Conservation (phyloP, 1,284 basidiomycete genomes). For the Malassezia obtusa region DNA sequence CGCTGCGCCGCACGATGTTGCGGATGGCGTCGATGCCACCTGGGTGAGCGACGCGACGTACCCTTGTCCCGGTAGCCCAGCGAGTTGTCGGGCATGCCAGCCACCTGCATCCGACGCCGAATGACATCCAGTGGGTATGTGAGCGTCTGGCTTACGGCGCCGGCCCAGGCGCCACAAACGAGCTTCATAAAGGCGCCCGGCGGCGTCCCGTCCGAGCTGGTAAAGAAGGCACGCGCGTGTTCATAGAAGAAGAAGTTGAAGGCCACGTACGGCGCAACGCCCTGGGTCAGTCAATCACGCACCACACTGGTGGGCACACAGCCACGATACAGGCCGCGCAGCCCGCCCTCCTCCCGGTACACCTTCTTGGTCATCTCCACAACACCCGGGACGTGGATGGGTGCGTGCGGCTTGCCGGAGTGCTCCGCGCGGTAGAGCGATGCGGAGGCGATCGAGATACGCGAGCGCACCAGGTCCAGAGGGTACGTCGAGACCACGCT, state of each 20-base stretch:
- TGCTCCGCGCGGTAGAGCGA: conserved; percentile 21
- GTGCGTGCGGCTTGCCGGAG: neutral
- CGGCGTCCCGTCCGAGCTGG: conserved; percentile 30
- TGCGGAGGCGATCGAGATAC: conserved; percentile 67
- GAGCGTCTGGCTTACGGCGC: conserved; percentile 73
- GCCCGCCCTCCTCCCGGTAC: conserved; percentile 77
- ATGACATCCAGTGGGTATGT: conserved; percentile 94
- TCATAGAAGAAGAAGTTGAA: conserved; percentile 47
- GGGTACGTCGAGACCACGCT: conserved; percentile 88
- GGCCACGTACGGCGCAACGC: conserved; percentile 79
- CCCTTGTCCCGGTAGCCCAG: conserved; percentile 62
- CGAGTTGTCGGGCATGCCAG: conserved; percentile 64
- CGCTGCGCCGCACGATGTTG: conserved; percentile 64
- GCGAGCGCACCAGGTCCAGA: conserved; percentile 79
- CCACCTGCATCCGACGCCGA: conserved; percentile 87
- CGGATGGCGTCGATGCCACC: conserved; percentile 58
- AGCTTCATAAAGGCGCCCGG: conserved; percentile 44
- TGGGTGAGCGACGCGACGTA: neutral
- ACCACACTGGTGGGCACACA: conserved; percentile 68
- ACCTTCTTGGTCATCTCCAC: conserved; percentile 80
- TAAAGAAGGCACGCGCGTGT: conserved; percentile 35
- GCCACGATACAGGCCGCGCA: conserved; percentile 76
- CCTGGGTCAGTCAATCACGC: conserved; percentile 40
- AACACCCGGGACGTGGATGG: conserved; percentile 57
- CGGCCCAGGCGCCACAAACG: conserved; percentile 53